Evolutionary conservation across 805 yeast genomes (phyloP), one percentile per base, ranked within the genome.

Genomic region (Candida ovalis): DNA sequence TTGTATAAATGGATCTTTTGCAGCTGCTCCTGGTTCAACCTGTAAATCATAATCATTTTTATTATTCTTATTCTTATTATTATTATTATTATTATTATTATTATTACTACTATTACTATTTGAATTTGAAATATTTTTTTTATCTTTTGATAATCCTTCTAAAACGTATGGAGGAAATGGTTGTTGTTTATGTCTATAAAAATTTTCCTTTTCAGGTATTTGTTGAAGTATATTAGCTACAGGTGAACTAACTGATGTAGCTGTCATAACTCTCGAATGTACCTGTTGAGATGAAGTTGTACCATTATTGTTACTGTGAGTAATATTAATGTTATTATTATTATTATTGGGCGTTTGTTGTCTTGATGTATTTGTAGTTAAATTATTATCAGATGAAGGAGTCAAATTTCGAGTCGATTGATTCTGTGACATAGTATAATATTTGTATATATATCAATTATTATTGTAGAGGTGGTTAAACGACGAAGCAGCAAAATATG

Each of bases 131-230:
- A 12, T 17, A 30, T 30, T 17, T 30, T 12, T 30, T 12, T 35
- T 8, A 4, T 35, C 72, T 56, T 66, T 68, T 3, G 75, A 64
- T n/a, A 81, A 60, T 27, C 75, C 74, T 49, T 82, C 86, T 40
- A 85, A 62, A 1, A 80, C 89, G 65, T 80, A 86, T 1, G 86
- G 83, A 1, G 92, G 92, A 0, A 76, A 69, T 0, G 81, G 64
- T 30, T 61, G 62, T 24, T 52, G 49, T 13, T 52, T 55, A 22
- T 52, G 61, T 9, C 62, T 43, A 44, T 62, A 62, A 35, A 47
- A 49, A 22, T 44, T 50, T 25, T 42, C 49, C 28, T 48, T 51
- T n/a, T 50, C 49, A 3, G 27, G 15, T 17, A 42, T 42, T 22
- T 48, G 44, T 13, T 47, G 45, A 44, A 52, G 51, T 27, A 54